Conservation (phyloP, 1,284 basidiomycete species). For the Pascua guehoae region DNA sequence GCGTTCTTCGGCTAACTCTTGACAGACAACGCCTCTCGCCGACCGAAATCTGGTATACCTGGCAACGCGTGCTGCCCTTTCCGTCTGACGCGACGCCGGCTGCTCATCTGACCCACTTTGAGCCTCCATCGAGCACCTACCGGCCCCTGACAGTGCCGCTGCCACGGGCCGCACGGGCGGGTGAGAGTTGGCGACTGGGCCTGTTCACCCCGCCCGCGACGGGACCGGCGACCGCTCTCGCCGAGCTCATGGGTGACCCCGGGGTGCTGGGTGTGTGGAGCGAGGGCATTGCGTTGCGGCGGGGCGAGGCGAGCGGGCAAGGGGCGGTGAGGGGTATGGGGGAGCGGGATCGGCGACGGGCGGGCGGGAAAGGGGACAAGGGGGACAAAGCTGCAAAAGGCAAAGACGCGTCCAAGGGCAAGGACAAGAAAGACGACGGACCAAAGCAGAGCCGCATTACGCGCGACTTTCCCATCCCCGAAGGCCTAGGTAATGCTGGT, state of each 20-base stretch:
- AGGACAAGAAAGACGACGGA: constrained; percentile 30
- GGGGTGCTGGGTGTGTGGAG: constrained; percentile 42
- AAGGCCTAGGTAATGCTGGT: constrained; percentile 17
- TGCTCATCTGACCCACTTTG: constrained; percentile 64
- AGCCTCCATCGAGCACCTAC: constrained; percentile 63
- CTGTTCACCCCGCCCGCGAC: constrained; percentile 48
- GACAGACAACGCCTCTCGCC: constrained; percentile 28
- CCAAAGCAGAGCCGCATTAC: constrained; percentile 69
- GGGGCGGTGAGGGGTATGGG: constrained; percentile 3
- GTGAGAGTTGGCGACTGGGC: constrained; percentile 63
- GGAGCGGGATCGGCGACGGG: constrained; percentile 2
- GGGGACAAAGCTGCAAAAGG: constrained; percentile 9
- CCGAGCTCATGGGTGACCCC: constrained; percentile 4
- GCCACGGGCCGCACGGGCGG: constrained; percentile 56
- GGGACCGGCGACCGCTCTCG: constrained; percentile 1
- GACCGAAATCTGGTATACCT: constrained; percentile 38
- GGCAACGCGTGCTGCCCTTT: constrained; percentile 30
- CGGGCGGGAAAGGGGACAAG: constrained; percentile 4
- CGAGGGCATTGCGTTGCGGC: constrained; percentile 36
- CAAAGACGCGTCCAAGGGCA: constrained; percentile 18
- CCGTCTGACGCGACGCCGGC: constrained; percentile 20
- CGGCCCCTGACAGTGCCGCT: constrained; percentile 64
- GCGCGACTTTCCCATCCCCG: constrained; percentile 56
- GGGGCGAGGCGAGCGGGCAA: constrained; percentile 12
- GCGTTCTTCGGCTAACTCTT: background rate